Evolutionary conservation across 1,284 basidiomycete species (phyloP), one percentile per base, ranked within the genome.

Genomic region (Papiliotrema terrestris): DNA sequence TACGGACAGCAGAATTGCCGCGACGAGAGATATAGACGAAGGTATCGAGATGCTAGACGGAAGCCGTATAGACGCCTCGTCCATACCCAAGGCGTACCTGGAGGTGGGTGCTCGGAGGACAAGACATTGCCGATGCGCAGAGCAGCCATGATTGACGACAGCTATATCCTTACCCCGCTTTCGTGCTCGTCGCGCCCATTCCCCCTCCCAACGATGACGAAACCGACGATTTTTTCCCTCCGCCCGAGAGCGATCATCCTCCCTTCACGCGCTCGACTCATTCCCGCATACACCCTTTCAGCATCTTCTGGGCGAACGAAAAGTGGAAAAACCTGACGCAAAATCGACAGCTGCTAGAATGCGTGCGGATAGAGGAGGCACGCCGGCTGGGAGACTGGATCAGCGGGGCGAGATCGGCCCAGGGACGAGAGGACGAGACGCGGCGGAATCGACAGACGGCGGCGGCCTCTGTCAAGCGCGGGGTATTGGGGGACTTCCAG

Each of bases 81-180:
- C 45, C 32, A 32, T 72, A 26, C 68, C 71, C 2, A 57, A 52
- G 29, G 63, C 61, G 8, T 73, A 62, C 46, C 63, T 73, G n/a
- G 57, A 71, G 49, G 71, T 71, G 53, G 51, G 68, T 56, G 9
- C 32, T 3, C n/a, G n/a, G n/a, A n/a, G n/a, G n/a, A n/a, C n/a
- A n/a, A n/a, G n/a, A n/a, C n/a, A n/a, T n/a, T n/a, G n/a, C n/a
- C n/a, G n/a, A n/a, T 39, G 19, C 11, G 23, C 22, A 38, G 46
- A 2, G 15, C n/a, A 11, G 15, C n/a, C 3, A 25, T 17, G 36
- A 19, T 20, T 42, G 42, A 48, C 41, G 20, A 45, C 55, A 73
- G 72, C 35, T 65, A 0, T 72, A 71, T 36, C 72, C 72, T 1
- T 72, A 70, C 48, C 72, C 72, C 2, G 65, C 71, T 0, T 69